These are phyloP conservation scores for Hypoxylon perforatum DNA, from an alignment of 495 filamentous ascomycete species.

Conservation along the genomic window DNA sequence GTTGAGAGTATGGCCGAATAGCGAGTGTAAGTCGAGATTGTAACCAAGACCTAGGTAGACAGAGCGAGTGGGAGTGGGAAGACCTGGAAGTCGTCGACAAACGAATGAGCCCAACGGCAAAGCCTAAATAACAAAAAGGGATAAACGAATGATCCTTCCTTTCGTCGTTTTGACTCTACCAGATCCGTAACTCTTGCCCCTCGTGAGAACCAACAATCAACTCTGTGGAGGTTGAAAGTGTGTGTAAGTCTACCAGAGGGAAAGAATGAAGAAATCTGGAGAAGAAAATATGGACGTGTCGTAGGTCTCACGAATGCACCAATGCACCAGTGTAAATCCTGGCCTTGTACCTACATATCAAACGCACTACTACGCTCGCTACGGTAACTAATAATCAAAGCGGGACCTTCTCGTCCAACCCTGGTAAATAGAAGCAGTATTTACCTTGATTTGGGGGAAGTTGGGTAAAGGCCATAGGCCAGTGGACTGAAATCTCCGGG, in stretches of 20 bases:
- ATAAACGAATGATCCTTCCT: constrained; percentile 31
- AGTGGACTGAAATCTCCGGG: constrained; percentile 35
- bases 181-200: constrained; percentile 11
- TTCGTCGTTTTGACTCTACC: constrained; percentile 23
- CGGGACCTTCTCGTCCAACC: constrained; percentile 26
- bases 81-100: constrained; percentile 26
- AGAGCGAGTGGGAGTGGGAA: constrained; percentile 26
- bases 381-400: constrained; percentile 33
- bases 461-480: constrained; percentile 28
- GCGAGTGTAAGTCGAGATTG: constrained; percentile 28
- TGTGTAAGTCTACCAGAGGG: constrained; percentile 4
- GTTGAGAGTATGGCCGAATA: constrained; percentile 21
- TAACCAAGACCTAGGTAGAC: constrained; percentile 5
- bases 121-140: constrained; percentile 27
- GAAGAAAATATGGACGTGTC: constrained; percentile 32
- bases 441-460: constrained; percentile 42
- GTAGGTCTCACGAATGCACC: constrained; percentile 30
- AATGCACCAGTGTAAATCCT: constrained; percentile 26
- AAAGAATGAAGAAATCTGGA: constrained; percentile 29
- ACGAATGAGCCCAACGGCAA: constrained; percentile 29
- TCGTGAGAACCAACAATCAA: constrained; percentile 15
- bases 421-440: constrained; percentile 29
- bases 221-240: background rate
- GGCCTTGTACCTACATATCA: constrained; percentile 39
- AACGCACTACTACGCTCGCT: constrained; percentile 39